Base-by-base conservation (phyloP, 441 rosid species). In the Gossypium davidsonii region DNA sequence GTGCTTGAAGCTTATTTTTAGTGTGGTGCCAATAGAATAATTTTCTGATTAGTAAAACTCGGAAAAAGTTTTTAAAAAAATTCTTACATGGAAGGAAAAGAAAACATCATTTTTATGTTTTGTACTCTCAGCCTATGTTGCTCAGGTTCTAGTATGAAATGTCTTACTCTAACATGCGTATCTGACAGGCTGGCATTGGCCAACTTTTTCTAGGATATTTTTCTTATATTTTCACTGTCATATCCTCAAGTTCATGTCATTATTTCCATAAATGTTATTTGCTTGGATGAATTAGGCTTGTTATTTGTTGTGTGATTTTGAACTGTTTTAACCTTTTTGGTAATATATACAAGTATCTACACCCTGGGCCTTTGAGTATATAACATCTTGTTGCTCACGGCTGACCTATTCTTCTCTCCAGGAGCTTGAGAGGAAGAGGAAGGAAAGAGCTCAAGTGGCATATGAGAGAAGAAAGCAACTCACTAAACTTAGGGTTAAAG, bases 381-480 rank as follows among this genome's bases (percentile, higher is more conserved):
- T 68, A 17, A 15, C 60, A 3, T 51, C 15, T 51, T 68, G 14
- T 51, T 9, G 28, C 60, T 51, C 31, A 51, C 3, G 18, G 46
- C 44, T 34, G 20, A 11, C n/a, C 0, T 37, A 5, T 9, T 17
- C 3, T 42, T 20, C 7, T 37, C 23, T 51, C 28, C 84, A 90
- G 96, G 91, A 92, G 81, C 79, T 90, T 11, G 97, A 92, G 85
- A 60, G 77, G 68, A 90, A 87, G 92, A 83, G 94, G 78, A 92
- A 90, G 78, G 96, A 89, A 76, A 90, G 85, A 79, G 71, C 91
- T 53, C 88, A 89, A 72, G 85, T 83, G 14, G 76, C 64, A 1
- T 92, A 89, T 1, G 89, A 92, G 84, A 78, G 92, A 73, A 90
- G 85, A 86, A 92, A 92, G 82, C 94, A 89, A 71, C 85, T 92